These are phyloP conservation scores for Candida tallmaniae DNA, from an alignment of 805 yeast genomes.

Conservation along the genomic window DNA sequence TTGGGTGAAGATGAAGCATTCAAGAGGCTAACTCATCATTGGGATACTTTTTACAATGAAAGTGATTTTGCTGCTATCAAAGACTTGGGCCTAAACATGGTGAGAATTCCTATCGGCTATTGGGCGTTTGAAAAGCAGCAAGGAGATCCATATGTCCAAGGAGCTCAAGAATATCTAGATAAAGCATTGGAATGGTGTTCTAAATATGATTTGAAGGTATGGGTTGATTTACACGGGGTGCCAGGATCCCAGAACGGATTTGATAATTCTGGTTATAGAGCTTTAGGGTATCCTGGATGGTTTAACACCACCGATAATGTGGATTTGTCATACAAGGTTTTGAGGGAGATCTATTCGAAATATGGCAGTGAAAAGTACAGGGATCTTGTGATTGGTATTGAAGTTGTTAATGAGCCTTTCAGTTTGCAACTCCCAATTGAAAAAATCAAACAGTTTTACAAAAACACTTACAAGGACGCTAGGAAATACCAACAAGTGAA, in stretches of 20 bases:
- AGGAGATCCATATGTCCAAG: slow-evolving; percentile 62
- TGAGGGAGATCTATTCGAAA: slow-evolving; percentile 28
- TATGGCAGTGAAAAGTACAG: slow-evolving; percentile 23
- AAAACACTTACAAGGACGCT: slow-evolving; percentile 27
- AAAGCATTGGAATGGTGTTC: slow-evolving; percentile 68
- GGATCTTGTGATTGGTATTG: slow-evolving; percentile 37
- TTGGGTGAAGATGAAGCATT: slow-evolving; percentile 47
- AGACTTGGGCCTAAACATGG: slow-evolving; percentile 56
- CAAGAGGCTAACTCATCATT: slow-evolving; percentile 45
- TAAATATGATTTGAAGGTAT: slow-evolving; percentile 54
- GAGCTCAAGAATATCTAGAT: slow-evolving; percentile 63
- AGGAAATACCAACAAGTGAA: slow-evolving; percentile 24
- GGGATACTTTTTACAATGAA: slow-evolving; percentile 57
- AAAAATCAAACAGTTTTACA: slow-evolving; percentile 24
- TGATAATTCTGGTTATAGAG: slow-evolving; percentile 73
- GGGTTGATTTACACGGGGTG: slow-evolving; percentile 77
- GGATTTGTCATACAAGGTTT: slow-evolving; percentile 26
- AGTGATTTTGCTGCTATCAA: slow-evolving; percentile 51
- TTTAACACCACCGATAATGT: slow-evolving; percentile 25
- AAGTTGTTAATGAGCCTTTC: slow-evolving; percentile 39
- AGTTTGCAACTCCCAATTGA: slow-evolving; percentile 19
- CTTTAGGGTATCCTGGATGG: slow-evolving; percentile 33
- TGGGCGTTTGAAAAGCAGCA: slow-evolving; percentile 63
- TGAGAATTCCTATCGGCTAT: slow-evolving; percentile 73
- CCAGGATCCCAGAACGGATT: slow-evolving; percentile 90